These are phyloP conservation scores for Xylaria sp. DNA, from an alignment of 2,329 filamentous ascomycete genomes.

Conservation along the genomic window DNA sequence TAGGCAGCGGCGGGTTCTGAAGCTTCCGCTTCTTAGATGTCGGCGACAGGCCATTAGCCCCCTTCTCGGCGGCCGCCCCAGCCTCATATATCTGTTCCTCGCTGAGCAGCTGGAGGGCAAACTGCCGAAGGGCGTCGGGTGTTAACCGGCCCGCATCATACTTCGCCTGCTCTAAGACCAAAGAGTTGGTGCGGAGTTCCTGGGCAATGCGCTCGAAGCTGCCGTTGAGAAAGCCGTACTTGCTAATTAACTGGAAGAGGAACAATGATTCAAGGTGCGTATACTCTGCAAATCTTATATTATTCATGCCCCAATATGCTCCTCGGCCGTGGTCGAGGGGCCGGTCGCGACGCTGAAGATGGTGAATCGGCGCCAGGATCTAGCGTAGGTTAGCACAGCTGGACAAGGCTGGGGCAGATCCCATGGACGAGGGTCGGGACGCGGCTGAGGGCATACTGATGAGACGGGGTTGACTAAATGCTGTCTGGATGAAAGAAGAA, in stretches of 20 bases:
- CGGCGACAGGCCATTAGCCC: constrained; percentile 46
- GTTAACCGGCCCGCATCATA: constrained; percentile 72
- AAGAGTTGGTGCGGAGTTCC: constrained; percentile 65
- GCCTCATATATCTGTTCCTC: constrained; percentile 61
- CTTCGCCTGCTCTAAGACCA: constrained; percentile 62
- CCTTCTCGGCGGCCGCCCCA: constrained; percentile 34
- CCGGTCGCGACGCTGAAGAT: constrained; percentile 47
- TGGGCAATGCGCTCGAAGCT: constrained; percentile 70
- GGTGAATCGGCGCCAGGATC: constrained; percentile 53
- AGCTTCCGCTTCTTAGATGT: constrained; percentile 71
- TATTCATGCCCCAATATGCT: constrained; percentile 52
- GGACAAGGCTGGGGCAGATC: constrained; percentile 5
- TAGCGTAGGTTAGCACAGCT: constrained; percentile 27
- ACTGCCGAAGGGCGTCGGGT: constrained; percentile 70
- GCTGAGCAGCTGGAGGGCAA: constrained; percentile 70
- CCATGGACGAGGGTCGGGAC: background rate
- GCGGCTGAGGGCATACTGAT: constrained; percentile 27
- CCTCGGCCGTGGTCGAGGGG: constrained; percentile 53
- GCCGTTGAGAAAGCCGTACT: constrained; percentile 58
- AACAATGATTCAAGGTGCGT: constrained; percentile 82
- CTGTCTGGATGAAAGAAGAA: constrained; percentile 14
- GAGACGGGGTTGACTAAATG: constrained; percentile 5
- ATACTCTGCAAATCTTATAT: constrained; percentile 54
- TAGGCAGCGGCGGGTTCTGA: constrained; percentile 57
- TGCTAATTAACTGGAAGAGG: constrained; percentile 73